phyloP scores from a whole-genome alignment of 2,329 filamentous ascomycete genomes.

The Penicillium sp. region DNA sequence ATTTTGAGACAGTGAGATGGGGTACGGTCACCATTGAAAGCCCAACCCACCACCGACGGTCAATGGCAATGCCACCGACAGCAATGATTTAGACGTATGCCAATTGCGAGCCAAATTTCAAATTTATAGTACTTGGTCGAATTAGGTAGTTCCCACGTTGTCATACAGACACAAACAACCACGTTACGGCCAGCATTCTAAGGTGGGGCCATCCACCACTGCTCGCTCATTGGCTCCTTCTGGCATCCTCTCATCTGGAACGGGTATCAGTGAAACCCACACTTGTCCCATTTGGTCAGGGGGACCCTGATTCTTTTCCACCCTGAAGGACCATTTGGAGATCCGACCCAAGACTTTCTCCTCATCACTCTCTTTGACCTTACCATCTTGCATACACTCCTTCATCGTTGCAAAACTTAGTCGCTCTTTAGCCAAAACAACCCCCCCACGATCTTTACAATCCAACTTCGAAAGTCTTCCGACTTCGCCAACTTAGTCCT shows the following conservation, averaged over 20 bases:
- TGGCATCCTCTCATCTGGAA: neutral
- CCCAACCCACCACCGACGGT: no score
- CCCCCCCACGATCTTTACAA: conserved; percentile 7
- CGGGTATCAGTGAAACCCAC: neutral
- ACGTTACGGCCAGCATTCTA: neutral
- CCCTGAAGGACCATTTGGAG: conserved; percentile 12
- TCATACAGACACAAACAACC: neutral
- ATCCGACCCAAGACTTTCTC: conserved; percentile 11
- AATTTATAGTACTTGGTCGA: no score
- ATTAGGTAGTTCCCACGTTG: no score
- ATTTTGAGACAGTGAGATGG: no score
- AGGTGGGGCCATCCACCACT: neutral
- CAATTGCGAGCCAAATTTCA: no score
- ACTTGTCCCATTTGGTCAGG: conserved; percentile 3
- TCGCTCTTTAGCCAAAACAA: conserved; percentile 18
- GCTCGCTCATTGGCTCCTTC: neutral
- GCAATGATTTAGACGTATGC: no score
- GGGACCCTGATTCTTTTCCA: conserved; percentile 13
- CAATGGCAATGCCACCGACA: neutral
- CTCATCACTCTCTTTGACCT: conserved; percentile 19
- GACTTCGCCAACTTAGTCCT: conserved; percentile 1
- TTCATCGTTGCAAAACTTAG: conserved; percentile 10
- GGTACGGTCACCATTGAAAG: neutral
- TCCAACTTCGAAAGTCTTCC: conserved; percentile 2
- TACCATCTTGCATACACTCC: conserved; percentile 13